phyloP scores from a whole-genome alignment of 2,329 filamentous ascomycete species.

The Anisogramma anomala region DNA sequence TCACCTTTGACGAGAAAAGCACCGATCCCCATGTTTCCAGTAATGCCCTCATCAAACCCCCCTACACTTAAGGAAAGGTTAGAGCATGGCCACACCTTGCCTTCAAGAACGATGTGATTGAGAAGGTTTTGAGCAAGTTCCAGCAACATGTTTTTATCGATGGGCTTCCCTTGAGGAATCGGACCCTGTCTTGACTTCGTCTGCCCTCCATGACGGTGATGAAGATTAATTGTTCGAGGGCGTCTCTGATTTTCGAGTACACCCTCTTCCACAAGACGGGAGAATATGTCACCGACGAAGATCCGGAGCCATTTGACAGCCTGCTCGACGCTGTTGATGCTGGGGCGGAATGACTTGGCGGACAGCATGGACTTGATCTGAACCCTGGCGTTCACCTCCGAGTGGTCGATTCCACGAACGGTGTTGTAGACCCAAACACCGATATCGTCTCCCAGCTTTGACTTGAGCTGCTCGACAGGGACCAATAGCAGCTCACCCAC shows the following conservation, averaged over 20 bases:
- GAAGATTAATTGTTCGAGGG: constrained; percentile 74
- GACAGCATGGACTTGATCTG: constrained; percentile 97
- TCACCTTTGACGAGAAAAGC: constrained; percentile 72
- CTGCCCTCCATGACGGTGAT: constrained; percentile 65
- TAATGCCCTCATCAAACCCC: constrained; percentile 83
- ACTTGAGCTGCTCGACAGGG: constrained; percentile 63
- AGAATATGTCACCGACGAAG: constrained; percentile 83
- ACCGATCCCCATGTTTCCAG: constrained; percentile 75
- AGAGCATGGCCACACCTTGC: constrained; percentile 77
- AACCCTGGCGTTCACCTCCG: constrained; percentile 80
- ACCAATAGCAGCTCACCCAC: constrained; percentile 65
- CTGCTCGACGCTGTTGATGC: constrained; percentile 66
- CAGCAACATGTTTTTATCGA: constrained; percentile 64
- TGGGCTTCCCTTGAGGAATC: constrained; percentile 62
- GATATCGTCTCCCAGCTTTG: constrained; percentile 70
- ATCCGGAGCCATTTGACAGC: constrained; percentile 79
- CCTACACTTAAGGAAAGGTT: constrained; percentile 79
- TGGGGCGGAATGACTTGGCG: constrained; percentile 85
- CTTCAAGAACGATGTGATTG: constrained; percentile 65
- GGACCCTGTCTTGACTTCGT: constrained; percentile 63
- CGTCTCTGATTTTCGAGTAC: constrained; percentile 77
- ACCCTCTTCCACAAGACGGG: constrained; percentile 80
- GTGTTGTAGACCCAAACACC: constrained; percentile 76
- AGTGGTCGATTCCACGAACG: constrained; percentile 74
- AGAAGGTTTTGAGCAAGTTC: constrained; percentile 67